phyloP scores from a whole-genome alignment of 352 stramenopile species.

The Phytophthora chlamydospora region DNA sequence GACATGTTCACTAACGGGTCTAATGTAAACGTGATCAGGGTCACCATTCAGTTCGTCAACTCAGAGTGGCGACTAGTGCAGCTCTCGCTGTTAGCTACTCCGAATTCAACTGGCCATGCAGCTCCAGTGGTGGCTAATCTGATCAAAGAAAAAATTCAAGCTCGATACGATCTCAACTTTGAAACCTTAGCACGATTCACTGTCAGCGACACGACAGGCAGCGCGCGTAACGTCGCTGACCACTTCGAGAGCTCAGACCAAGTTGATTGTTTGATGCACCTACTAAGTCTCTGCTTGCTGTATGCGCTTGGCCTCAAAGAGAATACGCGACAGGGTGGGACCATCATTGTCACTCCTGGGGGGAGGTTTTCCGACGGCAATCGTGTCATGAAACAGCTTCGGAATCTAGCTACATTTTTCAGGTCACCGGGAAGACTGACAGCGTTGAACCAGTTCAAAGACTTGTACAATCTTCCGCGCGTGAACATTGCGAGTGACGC shows the following conservation, averaged over 20 bases:
- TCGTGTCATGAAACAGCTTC: constrained; percentile 7
- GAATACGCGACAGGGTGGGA: constrained; percentile 4
- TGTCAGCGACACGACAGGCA: constrained; percentile 7
- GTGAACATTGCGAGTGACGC: background rate
- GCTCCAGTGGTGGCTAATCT: background rate
- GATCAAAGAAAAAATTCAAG: background rate
- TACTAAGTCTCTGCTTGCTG: constrained; percentile 6
- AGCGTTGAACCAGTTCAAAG: constrained; percentile 7
- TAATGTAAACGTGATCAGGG: constrained; percentile 12
- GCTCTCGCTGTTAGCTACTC: constrained; percentile 3
- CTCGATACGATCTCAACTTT: constrained; percentile 4
- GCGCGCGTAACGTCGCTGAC: constrained; percentile 5
- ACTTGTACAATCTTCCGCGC: constrained; percentile 2
- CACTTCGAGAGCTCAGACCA: constrained; percentile 13
- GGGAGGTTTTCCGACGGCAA: background rate
- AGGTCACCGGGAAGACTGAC: background rate
- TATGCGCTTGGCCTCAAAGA: constrained; percentile 9
- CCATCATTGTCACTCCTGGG: background rate
- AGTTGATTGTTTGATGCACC: constrained; percentile 16
- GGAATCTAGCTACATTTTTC: constrained; percentile 8
- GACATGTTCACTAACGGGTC: constrained; percentile 11
- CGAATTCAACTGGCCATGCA: constrained; percentile 4
- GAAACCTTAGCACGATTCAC: constrained; percentile 4
- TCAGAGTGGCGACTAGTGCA: constrained; percentile 4
- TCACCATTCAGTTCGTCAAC: constrained; percentile 6